Conservation (phyloP, 2,329 filamentous ascomycete species). For the Xylaria arbuscula region DNA sequence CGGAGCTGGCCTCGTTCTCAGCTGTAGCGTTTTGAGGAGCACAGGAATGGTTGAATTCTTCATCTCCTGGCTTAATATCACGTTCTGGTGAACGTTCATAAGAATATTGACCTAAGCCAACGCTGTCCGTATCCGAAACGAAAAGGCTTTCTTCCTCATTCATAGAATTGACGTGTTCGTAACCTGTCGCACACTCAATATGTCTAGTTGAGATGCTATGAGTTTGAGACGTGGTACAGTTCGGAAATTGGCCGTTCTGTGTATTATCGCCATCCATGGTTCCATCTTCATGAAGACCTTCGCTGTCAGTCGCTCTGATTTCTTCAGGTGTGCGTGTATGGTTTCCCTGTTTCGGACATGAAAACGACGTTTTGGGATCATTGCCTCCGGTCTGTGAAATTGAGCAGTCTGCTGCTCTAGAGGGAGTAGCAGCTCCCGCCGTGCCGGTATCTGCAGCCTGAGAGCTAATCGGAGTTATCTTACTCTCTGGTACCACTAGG, state of each 20-base stretch:
- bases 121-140: background rate
- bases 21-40: background rate
- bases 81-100: background rate
- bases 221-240: background rate
- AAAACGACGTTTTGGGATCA: background rate
- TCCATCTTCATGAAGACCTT: background rate
- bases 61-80: background rate
- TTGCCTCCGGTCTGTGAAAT: background rate
- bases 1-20: background rate
- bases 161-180: background rate
- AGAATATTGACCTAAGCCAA: too few relatives aligned
- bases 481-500: background rate
- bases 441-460: background rate
- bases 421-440: background rate
- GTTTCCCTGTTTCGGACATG: background rate
- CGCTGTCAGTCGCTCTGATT: background rate
- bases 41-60: background rate
- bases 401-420: background rate
- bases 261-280: background rate
- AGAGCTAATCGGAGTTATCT: background rate
- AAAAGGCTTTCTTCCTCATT: conserved; percentile 13
- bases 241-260: background rate
- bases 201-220: background rate
- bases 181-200: background rate
- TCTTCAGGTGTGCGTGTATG: background rate